Conservation (phyloP, 1,139 yeast species). For the Arxiozyma slooffiae region DNA sequence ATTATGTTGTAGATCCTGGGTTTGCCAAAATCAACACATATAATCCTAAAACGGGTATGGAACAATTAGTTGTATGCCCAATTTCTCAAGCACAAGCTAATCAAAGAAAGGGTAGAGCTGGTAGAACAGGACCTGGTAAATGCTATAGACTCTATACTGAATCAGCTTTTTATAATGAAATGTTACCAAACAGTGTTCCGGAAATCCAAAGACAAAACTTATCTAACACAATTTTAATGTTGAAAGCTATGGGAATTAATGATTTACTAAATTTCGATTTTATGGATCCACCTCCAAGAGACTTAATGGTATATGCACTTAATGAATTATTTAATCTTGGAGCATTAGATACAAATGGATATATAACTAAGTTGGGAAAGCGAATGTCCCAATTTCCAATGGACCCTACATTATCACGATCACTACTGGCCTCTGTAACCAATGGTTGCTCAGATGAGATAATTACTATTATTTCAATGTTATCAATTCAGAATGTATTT, state of each 20-base stretch:
- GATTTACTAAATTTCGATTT: conserved; percentile 74
- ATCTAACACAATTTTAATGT: conserved; percentile 73
- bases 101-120: conserved; percentile 96
- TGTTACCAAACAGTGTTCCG: conserved; percentile 78
- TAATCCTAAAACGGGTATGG: conserved; percentile 83
- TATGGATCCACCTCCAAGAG: conserved; percentile 88
- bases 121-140: conserved; percentile 93
- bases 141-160: conserved; percentile 84
- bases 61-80: conserved; percentile 71
- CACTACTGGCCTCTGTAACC: conserved; percentile 65
- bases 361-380: conserved; percentile 62
- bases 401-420: conserved; percentile 85
- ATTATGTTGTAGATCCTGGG: conserved; percentile 85
- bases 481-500: conserved; percentile 77
- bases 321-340: conserved; percentile 75
- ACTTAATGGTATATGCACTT: conserved; percentile 65
- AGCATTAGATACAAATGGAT: conserved; percentile 70
- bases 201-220: conserved; percentile 89
- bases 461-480: conserved; percentile 79
- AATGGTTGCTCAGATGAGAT: conserved; percentile 76
- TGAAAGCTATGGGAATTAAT: conserved; percentile 91
- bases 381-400: conserved; percentile 91
- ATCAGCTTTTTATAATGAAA: conserved; percentile 76
- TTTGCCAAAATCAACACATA: conserved; percentile 80
- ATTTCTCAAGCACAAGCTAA: conserved; percentile 93